Evolutionary conservation across 2,329 filamentous ascomycete genomes (phyloP), one percentile per base, ranked within the genome.

Genomic region (Ampelomyces quisqualis): DNA sequence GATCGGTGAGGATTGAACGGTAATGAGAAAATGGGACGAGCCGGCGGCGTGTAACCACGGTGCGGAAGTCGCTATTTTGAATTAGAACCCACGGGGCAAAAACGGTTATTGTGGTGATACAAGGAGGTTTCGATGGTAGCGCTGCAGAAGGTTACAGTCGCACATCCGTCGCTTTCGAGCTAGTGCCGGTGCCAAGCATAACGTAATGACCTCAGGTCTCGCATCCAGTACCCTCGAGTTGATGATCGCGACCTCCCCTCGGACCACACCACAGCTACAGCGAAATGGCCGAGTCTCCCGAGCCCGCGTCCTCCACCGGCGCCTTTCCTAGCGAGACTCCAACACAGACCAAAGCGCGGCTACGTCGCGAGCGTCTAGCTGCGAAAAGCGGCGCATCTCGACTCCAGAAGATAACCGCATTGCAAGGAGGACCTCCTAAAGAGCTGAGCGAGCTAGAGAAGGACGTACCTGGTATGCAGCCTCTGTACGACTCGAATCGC

Each of bases 291-390:
- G 59, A 64, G 26, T 33, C 55, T 13, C 32, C 59, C n/a, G 13
- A 27, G 3, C 8, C 59, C 8, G 19, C 38, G 2, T 7, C 57
- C 14, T 23, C 55, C 19, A 43, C 53, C 4, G 49, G 40, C 9
- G 38, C 55, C n/a, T 19, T 47, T 3, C 47, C 57, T 6, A 47
- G 36, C 29, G 64, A 68, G 44, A 71, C 73, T 6, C 67, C 73
- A 2, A 70, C 68, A 8, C 74, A 77, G 56, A 57, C 68, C 43
- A 83, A 88, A 68, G 84, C 84, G 24, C 82, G 86, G 32, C 75
- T 88, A 43, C 84, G 88, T 55, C 88, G 89, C 67, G 86, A 90
- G 67, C 81, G 86, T 26, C 79, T 87, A 34, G 84, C 89, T 65
- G 86, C 86, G 43, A 91, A 90, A 34, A 82, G 84, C 45, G 87